phyloP scores from a whole-genome alignment of 73 alveolate species.

The Paramecium primaurelia region DNA sequence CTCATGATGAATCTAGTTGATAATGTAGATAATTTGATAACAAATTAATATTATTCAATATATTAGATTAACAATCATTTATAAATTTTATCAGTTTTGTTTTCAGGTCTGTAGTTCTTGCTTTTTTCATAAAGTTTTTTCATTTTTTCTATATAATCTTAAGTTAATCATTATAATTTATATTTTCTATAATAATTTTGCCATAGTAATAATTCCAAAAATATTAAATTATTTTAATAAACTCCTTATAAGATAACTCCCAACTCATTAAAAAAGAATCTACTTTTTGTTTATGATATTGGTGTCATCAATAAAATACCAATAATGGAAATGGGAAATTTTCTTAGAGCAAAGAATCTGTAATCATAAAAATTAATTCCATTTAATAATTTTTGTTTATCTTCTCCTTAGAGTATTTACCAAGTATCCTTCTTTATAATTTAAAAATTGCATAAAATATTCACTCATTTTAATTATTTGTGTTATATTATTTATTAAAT shows the following conservation, averaged over 20 bases:
- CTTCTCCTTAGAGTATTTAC: constrained; percentile 15
- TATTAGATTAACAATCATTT: neutral
- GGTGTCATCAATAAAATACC: constrained; percentile 13
- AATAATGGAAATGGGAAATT: neutral
- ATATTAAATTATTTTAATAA: constrained; percentile 10
- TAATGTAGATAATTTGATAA: neutral
- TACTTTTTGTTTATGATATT: neutral
- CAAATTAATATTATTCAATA: neutral
- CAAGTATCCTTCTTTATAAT: neutral
- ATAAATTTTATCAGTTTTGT: neutral
- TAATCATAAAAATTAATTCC: neutral
- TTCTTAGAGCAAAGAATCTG: neutral
- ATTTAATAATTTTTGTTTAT: neutral
- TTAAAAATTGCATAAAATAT: neutral
- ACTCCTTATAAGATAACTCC: neutral
- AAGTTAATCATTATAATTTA: neutral
- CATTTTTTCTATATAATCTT: constrained; percentile 7
- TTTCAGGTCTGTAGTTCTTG: neutral
- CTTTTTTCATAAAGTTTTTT: constrained; percentile 13
- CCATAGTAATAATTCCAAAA: constrained; percentile 31
- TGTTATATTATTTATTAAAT: neutral
- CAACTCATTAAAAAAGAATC: neutral
- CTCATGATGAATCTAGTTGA: neutral
- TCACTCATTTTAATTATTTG: neutral
- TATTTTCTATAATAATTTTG: neutral